Percentiles rank a stretch among this genome's conserved stretches.
Conservation (phyloP, 345 rosid species). For the Cardamine chenopodiifolia region DNA sequence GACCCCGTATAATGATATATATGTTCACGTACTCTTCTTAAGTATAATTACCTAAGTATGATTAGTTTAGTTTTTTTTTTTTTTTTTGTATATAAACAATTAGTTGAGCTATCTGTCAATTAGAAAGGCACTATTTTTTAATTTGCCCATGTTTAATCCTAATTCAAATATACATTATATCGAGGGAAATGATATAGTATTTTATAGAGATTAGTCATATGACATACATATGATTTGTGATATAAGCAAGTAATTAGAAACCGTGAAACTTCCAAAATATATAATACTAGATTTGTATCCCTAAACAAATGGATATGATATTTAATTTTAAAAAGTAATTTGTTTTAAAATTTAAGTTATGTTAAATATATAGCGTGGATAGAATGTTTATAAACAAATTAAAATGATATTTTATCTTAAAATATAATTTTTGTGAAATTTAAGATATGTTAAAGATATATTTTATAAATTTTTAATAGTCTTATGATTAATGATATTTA, state of each 20-base stretch:
- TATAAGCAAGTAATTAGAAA: background rate
- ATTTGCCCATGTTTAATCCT: background rate
- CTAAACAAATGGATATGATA: too few species aligned
- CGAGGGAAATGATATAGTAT: background rate
- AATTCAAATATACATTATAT: background rate
- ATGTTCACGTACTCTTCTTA: background rate
- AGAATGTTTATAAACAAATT: too few species aligned
- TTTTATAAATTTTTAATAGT: too few species aligned
- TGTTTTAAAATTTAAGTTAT: too few species aligned
- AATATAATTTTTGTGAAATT: too few species aligned
- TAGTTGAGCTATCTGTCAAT: background rate
- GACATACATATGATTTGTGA: too few species aligned
- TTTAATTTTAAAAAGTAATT: too few species aligned
- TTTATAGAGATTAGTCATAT: background rate
- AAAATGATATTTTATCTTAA: too few species aligned
- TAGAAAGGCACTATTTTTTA: background rate
- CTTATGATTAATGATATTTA: too few species aligned
- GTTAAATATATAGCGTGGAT: too few species aligned
- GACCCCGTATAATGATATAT: background rate
- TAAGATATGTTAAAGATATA: too few species aligned
- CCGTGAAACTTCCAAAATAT: background rate
- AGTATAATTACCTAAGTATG: constrained; percentile 4
- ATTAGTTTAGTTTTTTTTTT: background rate
- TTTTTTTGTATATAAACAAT: background rate
- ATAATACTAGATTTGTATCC: too few species aligned